These are phyloP conservation scores for Taphrina deformans DNA, from an alignment of 1,139 yeast genomes.

Conservation along the genomic window DNA sequence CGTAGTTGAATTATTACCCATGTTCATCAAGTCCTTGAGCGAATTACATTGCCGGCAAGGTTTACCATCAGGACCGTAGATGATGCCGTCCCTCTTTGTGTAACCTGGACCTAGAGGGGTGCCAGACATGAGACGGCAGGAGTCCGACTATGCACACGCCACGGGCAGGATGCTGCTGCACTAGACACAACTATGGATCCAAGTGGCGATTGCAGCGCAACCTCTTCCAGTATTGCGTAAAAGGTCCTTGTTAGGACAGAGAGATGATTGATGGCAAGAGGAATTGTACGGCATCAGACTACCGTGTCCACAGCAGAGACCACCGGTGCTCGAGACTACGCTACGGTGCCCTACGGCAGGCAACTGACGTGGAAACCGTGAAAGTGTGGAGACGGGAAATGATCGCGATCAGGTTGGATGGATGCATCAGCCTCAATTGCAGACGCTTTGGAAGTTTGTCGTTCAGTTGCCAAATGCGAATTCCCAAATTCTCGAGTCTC, in stretches of 20 bases:
- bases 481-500: too few relatives aligned
- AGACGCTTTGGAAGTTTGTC: too few relatives aligned
- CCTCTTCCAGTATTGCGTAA: too few relatives aligned
- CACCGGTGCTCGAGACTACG: too few relatives aligned
- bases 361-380: too few relatives aligned
- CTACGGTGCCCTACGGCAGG: too few relatives aligned
- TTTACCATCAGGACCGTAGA: constrained; percentile 32
- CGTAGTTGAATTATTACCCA: constrained; percentile 6
- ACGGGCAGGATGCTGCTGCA: neutral
- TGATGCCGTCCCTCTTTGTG: constrained; percentile 25
- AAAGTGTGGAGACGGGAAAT: neutral
- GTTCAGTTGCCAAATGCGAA: neutral
- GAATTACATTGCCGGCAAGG: constrained; percentile 31
- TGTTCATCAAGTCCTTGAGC: constrained; percentile 20
- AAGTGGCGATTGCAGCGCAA: too few relatives aligned
- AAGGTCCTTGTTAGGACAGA: too few relatives aligned
- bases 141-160: neutral
- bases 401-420: neutral
- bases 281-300: too few relatives aligned
- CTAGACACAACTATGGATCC: too few relatives aligned
- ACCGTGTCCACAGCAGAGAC: too few relatives aligned
- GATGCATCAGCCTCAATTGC: neutral
- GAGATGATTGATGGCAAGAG: neutral
- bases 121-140: neutral
- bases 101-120: constrained; percentile 17